Conservation (phyloP, 768 basidiomycete species). For the Trichaptum fuscoviolaceum region DNA sequence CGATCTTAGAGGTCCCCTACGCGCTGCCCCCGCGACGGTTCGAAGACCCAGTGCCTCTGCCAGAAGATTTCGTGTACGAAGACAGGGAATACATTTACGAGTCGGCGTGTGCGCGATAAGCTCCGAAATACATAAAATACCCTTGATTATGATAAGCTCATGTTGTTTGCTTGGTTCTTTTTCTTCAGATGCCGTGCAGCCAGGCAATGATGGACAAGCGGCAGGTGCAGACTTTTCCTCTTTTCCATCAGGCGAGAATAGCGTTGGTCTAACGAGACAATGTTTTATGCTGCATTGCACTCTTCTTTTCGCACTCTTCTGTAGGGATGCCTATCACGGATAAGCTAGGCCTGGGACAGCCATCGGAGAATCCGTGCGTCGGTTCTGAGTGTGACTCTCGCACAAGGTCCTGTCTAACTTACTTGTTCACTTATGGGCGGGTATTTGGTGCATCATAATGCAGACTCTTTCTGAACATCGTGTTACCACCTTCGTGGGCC, state of each 20-base stretch:
- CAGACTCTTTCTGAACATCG: constrained; percentile 64
- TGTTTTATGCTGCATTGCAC: not conserved
- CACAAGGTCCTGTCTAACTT: not conserved
- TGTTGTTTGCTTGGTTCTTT: too few species aligned
- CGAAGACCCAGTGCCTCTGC: constrained; percentile 54
- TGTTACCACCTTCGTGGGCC: constrained; percentile 47
- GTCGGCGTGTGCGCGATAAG: constrained; percentile 40
- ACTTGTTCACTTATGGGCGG: not conserved
- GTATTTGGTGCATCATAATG: not conserved
- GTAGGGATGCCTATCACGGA: constrained; percentile 46
- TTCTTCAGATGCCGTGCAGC: constrained; percentile 52
- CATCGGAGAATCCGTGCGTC: constrained; percentile 65
- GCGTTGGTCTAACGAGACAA: not conserved
- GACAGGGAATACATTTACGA: constrained; percentile 58
- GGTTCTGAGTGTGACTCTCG: not conserved
- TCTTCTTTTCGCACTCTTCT: not conserved
- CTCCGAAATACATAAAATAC: too few species aligned
- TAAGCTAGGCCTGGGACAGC: constrained; percentile 60
- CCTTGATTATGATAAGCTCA: too few species aligned
- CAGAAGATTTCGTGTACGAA: constrained; percentile 49
- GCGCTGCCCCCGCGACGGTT: constrained; percentile 62
- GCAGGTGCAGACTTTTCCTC: constrained; percentile 30
- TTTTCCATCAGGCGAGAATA: not conserved
- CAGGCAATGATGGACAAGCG: constrained; percentile 59
- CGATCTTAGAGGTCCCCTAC: constrained; percentile 76